These are phyloP conservation scores for Physcomitrium patens DNA, from an alignment of 225 moss, liverwort and hornwort species.

Conservation along the genomic window DNA sequence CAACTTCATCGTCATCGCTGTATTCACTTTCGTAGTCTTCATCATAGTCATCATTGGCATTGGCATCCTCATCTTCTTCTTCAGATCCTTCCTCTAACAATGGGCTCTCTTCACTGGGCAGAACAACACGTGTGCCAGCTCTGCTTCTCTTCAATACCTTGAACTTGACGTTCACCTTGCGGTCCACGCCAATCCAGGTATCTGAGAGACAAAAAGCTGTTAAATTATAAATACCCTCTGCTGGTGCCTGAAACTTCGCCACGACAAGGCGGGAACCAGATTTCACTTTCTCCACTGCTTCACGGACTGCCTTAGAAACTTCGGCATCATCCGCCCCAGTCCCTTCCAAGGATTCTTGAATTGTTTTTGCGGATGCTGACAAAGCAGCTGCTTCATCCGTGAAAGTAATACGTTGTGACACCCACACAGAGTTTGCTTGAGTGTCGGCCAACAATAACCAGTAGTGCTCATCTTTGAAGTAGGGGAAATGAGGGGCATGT, in stretches of 20 bases:
- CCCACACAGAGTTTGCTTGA: conserved; percentile 86
- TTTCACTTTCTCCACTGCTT: conserved; percentile 76
- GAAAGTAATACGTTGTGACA: conserved; percentile 80
- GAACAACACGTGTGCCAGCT: conserved; percentile 55
- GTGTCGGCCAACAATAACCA: conserved; percentile 91
- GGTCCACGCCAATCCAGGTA: conserved; percentile 94
- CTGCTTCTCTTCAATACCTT: conserved; percentile 87
- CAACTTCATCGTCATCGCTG: conserved; percentile 75
- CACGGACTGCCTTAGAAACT: conserved; percentile 66
- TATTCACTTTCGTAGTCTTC: conserved; percentile 95
- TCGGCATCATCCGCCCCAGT: conserved; percentile 80
- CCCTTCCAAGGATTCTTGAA: conserved; percentile 88
- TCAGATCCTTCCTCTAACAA: conserved; percentile 77
- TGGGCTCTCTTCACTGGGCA: conserved; percentile 61
- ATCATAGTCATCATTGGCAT: conserved; percentile 65
- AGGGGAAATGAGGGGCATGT: conserved; percentile 85
- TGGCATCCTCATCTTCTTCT: conserved; percentile 64
- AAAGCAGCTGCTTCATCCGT: conserved; percentile 81
- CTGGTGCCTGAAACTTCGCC: conserved; percentile 89
- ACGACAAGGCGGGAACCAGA: conserved; percentile 83
- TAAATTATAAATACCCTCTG: conserved; percentile 88
- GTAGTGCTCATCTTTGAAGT: conserved; percentile 82
- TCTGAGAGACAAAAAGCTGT: conserved; percentile 91
- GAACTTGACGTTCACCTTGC: conserved; percentile 79
- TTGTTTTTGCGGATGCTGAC: conserved; percentile 74